phyloP scores from a whole-genome alignment of 805 yeast species.

The Kuraishia capsulata region DNA sequence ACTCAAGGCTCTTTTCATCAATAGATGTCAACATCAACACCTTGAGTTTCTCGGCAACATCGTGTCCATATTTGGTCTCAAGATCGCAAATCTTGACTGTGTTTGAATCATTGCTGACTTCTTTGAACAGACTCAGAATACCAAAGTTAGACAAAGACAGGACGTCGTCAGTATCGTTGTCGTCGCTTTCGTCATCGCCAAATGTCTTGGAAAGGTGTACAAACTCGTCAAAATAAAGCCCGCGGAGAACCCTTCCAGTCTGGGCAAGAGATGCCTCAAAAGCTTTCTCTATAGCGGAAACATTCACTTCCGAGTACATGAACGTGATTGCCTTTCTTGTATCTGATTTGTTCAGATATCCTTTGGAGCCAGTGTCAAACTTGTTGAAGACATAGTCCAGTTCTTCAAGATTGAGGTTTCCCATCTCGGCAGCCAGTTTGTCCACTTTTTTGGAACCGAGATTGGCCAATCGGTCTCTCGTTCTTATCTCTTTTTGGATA shows the following conservation, averaged over 20 bases:
- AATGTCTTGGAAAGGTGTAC: not conserved
- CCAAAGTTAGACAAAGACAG: too few species aligned
- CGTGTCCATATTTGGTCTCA: not conserved
- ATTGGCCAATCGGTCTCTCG: not conserved
- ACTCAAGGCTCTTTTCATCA: not conserved
- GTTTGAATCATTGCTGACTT: not conserved
- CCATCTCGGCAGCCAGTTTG: not conserved
- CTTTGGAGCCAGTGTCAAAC: not conserved
- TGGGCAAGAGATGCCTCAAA: not conserved
- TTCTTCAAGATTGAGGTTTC: not conserved
- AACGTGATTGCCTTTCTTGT: not conserved
- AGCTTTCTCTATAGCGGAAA: not conserved
- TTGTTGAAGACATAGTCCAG: not conserved
- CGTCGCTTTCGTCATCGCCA: not conserved
- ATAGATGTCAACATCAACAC: not conserved
- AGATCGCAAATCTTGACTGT: not conserved
- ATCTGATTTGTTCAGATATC: not conserved
- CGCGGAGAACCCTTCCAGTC: not conserved
- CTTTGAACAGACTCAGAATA: not conserved
- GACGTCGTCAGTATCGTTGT: not conserved
- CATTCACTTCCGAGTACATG: not conserved
- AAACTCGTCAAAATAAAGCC: not conserved
- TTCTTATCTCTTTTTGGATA: not conserved
- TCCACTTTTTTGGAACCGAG: not conserved
- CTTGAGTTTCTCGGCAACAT: not conserved